phyloP scores from a whole-genome alignment of 2,329 filamentous ascomycete species.

The Nemania sp. region DNA sequence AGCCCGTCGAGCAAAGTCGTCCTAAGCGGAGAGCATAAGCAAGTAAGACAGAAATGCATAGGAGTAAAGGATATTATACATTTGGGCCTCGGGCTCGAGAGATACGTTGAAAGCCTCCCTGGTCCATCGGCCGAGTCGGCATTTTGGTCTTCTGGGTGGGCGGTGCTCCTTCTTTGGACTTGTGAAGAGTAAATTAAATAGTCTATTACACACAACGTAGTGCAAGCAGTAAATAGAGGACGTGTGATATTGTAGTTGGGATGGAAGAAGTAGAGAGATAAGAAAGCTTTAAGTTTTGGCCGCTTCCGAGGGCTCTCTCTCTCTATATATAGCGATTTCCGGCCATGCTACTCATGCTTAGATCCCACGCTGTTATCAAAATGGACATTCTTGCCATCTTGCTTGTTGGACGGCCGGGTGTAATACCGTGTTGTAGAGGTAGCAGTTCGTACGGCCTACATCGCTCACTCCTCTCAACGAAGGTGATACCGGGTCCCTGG shows the following conservation, averaged over 20 bases:
- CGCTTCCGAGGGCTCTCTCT: neutral
- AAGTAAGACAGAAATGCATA: neutral
- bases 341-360: neutral
- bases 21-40: conserved; percentile 22
- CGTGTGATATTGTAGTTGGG: neutral
- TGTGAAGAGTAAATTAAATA: too few relatives aligned
- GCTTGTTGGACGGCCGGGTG: neutral
- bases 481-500: too few relatives aligned
- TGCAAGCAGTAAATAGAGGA: too few relatives aligned
- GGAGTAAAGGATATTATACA: conserved; percentile 1
- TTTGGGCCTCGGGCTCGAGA: conserved; percentile 44
- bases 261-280: neutral
- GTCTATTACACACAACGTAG: too few relatives aligned
- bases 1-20: conserved; percentile 35
- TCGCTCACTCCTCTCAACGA: too few relatives aligned
- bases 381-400: neutral
- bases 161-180: too few relatives aligned
- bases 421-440: too few relatives aligned
- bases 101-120: conserved; percentile 47
- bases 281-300: neutral
- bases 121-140: conserved; percentile 48
- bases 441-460: too few relatives aligned
- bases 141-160: neutral
- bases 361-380: neutral
- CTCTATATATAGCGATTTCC: conserved; percentile 5